Evolutionary conservation across 306 rosid genomes (phyloP), one percentile per base, ranked within the genome.

Genomic region (Argentina anserina): DNA sequence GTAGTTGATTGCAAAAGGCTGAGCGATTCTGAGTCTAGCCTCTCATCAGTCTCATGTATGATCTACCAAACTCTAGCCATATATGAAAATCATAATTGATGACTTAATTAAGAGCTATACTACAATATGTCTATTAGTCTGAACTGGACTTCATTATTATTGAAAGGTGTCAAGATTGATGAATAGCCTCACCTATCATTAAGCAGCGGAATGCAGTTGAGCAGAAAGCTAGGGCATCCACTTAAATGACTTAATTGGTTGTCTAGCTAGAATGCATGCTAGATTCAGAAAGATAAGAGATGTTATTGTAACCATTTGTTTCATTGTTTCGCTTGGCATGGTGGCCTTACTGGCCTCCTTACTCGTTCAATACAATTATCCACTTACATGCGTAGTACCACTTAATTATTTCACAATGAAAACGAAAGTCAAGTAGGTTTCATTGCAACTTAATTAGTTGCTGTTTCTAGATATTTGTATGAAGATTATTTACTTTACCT

Each of bases 401-500:
- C 26, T 28, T 9, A 18, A 17, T 11, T 5, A 47, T 66, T 18
- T 15, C 28, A 25, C 12, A 49, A 31, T 10, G 29, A 40, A 47
- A 42, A 72, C 5, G 58, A 36, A 59, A 12, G 69, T 62, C 66
- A 49, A 47, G 71, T 2, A 69, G 11, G 55, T 59, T 10, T 26
- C 7, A 15, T 43, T 41, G 23, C 50, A 64, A 50, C 26, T 49
- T 45, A 7, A 3, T 1, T 7, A 15, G 20, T 46, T 68, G 61
- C 53, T 58, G 76, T 58, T 64, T 53, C 6, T 67, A 59, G 63
- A 36, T 58, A 58, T 69, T 70, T 52, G 70, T 36, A 60, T 41
- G 78, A 60, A 46, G 55, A 74, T 62, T 40, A 74, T 62, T 40
- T 62, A 26, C 71, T 69, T 50, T 78, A 80, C 90, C 90, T 78